Base-by-base conservation (phyloP, 148 eudicot genomes). In the Amaranthus hypochondriacus region DNA sequence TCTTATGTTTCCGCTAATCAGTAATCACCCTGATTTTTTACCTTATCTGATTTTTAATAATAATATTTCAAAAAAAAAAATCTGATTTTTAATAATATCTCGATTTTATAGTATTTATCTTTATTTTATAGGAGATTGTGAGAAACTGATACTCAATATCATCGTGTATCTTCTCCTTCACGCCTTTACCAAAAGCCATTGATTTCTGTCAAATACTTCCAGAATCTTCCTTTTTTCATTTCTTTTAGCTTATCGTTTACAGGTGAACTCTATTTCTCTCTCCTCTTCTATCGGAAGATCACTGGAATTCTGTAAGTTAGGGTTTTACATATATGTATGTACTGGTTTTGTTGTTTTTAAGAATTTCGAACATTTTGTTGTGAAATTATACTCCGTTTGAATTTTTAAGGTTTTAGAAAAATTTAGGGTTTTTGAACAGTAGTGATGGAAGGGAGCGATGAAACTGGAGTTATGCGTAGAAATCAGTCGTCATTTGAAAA, bases 371-470 rank as follows among this genome's bases (percentile, higher is more conserved):
- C 0, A 15, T 64, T 1, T 69, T 51, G 39, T 43, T 60, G 42
- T 49, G 51, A 62, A 69, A 65, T 72, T 46, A 11, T 43, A 3
- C 43, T 10, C 48, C 62, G 65, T 71, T 77, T 55, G 10, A 61
- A 39, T 43, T 11, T 15, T 5, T 21, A 62, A 54, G 68, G 74
- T 53, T 73, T 68, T 50, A 44, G 46, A 44, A 5, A 28, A 28
- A 28, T 28, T 78, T 48, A 10, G 63, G 9, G 10, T 15, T 11
- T 51, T 48, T 39, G 12, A 55, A 28, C 18, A 44, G 18, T 43
- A n/a, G 56, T 44, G 21, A 77, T 80, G 86, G 81, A 74, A 15
- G 79, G 81, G 6, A 80, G 78, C 71, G 83, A 83, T 74, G 83
- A 80, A 59, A 79, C 69, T 58, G 79, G 80, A 2, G 75, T 83